Evolutionary conservation across 768 basidiomycete species (phyloP).

Genomic region (Auriculariales sp.): DNA sequence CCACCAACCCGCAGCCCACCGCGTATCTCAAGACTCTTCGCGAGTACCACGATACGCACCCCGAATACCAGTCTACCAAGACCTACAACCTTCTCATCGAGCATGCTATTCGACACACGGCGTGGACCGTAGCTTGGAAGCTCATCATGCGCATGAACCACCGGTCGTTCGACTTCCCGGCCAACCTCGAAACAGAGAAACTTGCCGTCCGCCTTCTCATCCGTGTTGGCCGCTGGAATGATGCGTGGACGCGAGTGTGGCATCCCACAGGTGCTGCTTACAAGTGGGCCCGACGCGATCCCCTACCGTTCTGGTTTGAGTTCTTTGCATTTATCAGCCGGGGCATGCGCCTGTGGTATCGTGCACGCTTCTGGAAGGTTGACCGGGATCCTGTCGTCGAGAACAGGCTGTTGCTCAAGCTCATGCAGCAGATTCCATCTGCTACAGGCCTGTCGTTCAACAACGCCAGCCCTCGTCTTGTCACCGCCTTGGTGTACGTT

Average conservation of each 20-base stretch:
- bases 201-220: slow-evolving; percentile 43
- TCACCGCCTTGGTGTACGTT: slow-evolving; percentile 17
- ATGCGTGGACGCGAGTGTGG: slow-evolving; percentile 32
- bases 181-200: slow-evolving; percentile 41
- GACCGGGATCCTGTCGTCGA: slow-evolving; percentile 7
- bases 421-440: neutral
- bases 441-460: neutral
- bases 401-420: neutral
- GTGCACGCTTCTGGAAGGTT: neutral
- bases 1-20: slow-evolving; percentile 6
- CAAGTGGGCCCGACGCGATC: slow-evolving; percentile 14
- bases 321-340: slow-evolving; percentile 28
- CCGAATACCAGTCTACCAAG: slow-evolving; percentile 21
- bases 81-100: slow-evolving; percentile 31
- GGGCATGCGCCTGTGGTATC: neutral
- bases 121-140: slow-evolving; percentile 28
- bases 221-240: slow-evolving; percentile 37
- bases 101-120: slow-evolving; percentile 35
- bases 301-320: slow-evolving; percentile 42
- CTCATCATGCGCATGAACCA: slow-evolving; percentile 32
- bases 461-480: neutral
- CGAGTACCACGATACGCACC: slow-evolving; percentile 9
- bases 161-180: slow-evolving; percentile 21
- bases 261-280: slow-evolving; percentile 10
- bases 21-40: slow-evolving; percentile 2